phyloP scores from a whole-genome alignment of 805 yeast genomes.

The Candida ipomoeae region DNA sequence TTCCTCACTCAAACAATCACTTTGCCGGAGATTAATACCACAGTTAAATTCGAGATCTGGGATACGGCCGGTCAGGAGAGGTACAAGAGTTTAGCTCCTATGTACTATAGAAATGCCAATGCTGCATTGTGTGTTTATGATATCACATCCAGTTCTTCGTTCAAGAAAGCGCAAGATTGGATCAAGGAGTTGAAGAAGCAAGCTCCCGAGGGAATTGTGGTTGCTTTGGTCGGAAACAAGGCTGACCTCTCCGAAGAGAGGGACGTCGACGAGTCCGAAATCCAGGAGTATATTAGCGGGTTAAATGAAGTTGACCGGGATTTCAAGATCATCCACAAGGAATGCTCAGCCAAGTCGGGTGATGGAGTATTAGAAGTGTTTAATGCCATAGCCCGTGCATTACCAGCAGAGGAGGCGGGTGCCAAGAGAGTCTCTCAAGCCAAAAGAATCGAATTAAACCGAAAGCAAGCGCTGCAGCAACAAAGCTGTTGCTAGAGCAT shows the following conservation, averaged over 20 bases:
- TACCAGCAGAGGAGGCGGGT: constrained; percentile 39
- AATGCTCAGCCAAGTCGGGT: constrained; percentile 44
- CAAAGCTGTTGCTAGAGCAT: constrained; percentile 15
- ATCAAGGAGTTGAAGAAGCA: constrained; percentile 93
- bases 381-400: constrained; percentile 36
- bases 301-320: constrained; percentile 16
- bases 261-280: constrained; percentile 37
- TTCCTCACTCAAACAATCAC: constrained; percentile 91
- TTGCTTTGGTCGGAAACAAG: constrained; percentile 93
- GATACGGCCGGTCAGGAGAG: constrained; percentile 99
- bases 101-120: constrained; percentile 96
- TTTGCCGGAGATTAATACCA: constrained; percentile 61
- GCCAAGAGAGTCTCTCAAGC: constrained; percentile 10
- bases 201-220: constrained; percentile 85
- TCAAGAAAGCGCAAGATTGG: constrained; percentile 97
- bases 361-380: constrained; percentile 42
- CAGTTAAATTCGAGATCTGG: constrained; percentile 91
- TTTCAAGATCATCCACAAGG: constrained; percentile 27
- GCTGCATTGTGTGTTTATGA: constrained; percentile 96
- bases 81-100: constrained; percentile 92
- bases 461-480: constrained; percentile 14
- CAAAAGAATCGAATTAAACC: constrained; percentile 16
- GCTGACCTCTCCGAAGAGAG: constrained; percentile 69
- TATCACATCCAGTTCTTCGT: constrained; percentile 90
- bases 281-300: constrained; percentile 42